phyloP scores from a whole-genome alignment of 2,329 filamentous ascomycete genomes.

The Alternaria burnsii region DNA sequence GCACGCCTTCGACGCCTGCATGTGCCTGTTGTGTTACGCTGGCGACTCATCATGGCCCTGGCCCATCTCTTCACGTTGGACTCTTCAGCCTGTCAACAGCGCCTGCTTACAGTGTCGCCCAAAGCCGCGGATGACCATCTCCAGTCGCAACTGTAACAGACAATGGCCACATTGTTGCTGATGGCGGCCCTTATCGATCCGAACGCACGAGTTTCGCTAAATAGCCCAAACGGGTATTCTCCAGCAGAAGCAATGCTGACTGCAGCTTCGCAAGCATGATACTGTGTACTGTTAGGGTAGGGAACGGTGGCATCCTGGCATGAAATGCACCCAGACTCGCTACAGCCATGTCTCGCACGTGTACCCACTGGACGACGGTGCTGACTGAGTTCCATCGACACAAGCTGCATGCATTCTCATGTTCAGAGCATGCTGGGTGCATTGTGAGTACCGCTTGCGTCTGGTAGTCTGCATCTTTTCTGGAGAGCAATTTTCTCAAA shows the following conservation, averaged over 20 bases:
- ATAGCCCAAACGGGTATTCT: background rate
- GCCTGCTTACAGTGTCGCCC: background rate
- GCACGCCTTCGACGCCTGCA: constrained; percentile 9
- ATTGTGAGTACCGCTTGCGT: background rate
- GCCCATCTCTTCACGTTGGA: background rate
- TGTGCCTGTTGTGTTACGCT: constrained; percentile 1
- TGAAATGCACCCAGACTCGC: background rate
- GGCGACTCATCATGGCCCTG: background rate
- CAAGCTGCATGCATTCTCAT: background rate
- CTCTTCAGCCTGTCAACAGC: background rate
- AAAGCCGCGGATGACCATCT: background rate
- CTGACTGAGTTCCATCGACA: background rate
- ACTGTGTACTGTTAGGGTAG: background rate
- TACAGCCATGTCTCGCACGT: background rate
- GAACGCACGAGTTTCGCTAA: background rate
- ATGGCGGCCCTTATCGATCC: background rate
- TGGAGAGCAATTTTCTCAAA: background rate
- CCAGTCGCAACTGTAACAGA: background rate
- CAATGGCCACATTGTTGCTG: background rate
- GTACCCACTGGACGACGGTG: background rate
- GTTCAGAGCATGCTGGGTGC: background rate
- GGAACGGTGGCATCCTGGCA: background rate
- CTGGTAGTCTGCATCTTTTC: background rate
- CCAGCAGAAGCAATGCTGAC: background rate
- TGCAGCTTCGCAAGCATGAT: background rate